Base-by-base conservation (phyloP, 257 asterid genomes). In the Ilex aquifolium region DNA sequence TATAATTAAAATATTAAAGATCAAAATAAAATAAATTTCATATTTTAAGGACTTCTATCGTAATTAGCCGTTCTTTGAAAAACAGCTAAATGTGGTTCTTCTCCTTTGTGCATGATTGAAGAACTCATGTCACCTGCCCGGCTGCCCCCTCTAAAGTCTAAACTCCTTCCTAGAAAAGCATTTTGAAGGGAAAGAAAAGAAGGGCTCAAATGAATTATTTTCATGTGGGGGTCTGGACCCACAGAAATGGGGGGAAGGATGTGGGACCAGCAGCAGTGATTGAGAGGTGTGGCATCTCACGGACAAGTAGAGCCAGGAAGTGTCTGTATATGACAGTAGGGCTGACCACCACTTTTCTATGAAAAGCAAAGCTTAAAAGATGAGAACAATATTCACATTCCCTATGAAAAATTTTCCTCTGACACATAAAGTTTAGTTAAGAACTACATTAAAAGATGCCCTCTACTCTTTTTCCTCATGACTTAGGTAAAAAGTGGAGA, bases 251-350 rank as follows among this genome's bases (percentile, higher is more conserved):
- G 4, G 32, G 31, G 31, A 60, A 32, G 1, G 32, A 31, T 42
- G 53, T 15, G 70, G 60, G 29, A 57, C 63, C 62, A 36, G 32
- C 42, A 39, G 30, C 21, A 61, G 32, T 69, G 59, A 61, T 63
- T 44, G 56, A 67, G 36, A 70, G 62, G 32, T 57, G 60, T 59
- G 58, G 78, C 73, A 66, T 61, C 77, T 69, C 69, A 40, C 31
- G 30, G 69, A 65, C 71, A 73, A 44, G 74, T 73, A 68, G 70
- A 76, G 12, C 68, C 76, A 57, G 48, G 3, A 27, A 48, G 65
- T 66, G 72, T 72, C 69, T 63, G 31, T 58, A n/a, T n/a, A 50
- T 56, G 29, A 57, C 59, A 54, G 32, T 32, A 21, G 54, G 63
- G 63, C 56, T n/a, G n/a, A 15, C 17, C 52, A 3, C 0, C 14